Evolutionary conservation across 805 yeast genomes (phyloP), one percentile per base, ranked within the genome.

Genomic region (Candida awuae): DNA sequence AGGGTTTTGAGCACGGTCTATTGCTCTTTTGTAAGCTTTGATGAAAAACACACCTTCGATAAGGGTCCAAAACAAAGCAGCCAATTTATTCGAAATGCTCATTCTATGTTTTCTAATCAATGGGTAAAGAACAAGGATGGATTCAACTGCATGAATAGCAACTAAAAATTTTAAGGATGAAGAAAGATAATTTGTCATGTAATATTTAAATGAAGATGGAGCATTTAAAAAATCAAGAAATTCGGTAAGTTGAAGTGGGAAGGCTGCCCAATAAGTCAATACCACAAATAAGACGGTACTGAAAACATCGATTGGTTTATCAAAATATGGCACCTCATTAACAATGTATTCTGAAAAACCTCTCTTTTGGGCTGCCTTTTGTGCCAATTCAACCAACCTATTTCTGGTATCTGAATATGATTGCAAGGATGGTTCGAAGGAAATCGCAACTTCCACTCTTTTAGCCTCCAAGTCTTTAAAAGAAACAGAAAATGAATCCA

Each of bases 361-460:
- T 41, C 81, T 63, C 42, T 73, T 71, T 4, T 53, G 59, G 4
- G 95, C 94, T 2, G 90, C 75, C 29, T 67, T 68, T 50, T 75
- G 73, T 25, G 94, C 92, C 94, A 87, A 82, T 16, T 70, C 66
- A 14, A 80, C 76, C 35, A 87, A 64, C 47, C 71, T 70, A 1
- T 48, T 61, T 34, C 77, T 62, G 3, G 79, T 70, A 38, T 80
- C 84, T 37, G 62, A 22, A 21, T 44, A 49, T 15, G 38, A 23
- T 42, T 58, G 59, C 63, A 67, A 53, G 22, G 74, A 79, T 32
- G 83, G 81, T 16, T 68, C 67, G 34, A 80, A 62, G 9, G 69
- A 64, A 26, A 79, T 66, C 15, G 59, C 54, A 5, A 34, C 31
- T 8, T 22, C 15, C 9, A 40, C 37, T 26, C 60, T 53, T n/a